A percentile compares a stretch with the other conserved stretches of the same genome.
phyloP scores from a whole-genome alignment of 495 filamentous ascomycete species.

The Xylaria longipes region DNA sequence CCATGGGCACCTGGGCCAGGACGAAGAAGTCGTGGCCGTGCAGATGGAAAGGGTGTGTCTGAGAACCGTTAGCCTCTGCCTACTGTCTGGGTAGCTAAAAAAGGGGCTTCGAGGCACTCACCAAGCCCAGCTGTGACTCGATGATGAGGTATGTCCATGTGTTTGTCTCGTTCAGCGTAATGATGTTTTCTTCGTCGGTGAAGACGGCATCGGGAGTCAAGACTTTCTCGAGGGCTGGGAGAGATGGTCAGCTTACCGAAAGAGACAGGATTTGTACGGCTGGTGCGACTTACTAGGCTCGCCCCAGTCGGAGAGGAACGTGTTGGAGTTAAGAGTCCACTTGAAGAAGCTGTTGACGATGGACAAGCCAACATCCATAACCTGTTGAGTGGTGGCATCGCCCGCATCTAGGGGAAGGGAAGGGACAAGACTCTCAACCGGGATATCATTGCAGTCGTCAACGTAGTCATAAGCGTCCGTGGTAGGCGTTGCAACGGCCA shows the following conservation, averaged over 20 bases:
- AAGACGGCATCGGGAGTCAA: conserved; percentile 42
- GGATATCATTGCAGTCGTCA: conserved; percentile 51
- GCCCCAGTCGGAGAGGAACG: conserved; percentile 51
- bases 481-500: conserved; percentile 42
- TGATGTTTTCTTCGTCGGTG: conserved; percentile 41
- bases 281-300: conserved; percentile 38
- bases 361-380: conserved; percentile 39
- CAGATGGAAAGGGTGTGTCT: conserved; percentile 57
- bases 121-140: conserved; percentile 33
- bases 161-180: conserved; percentile 45
- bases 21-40: conserved; percentile 67
- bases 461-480: conserved; percentile 36
- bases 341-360: conserved; percentile 41
- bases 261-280: not conserved
- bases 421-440: conserved; percentile 48
- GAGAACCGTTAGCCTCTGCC: conserved; percentile 28
- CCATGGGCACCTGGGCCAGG: conserved; percentile 48
- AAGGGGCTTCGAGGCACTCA: conserved; percentile 22
- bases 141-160: conserved; percentile 52
- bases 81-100: conserved; percentile 23
- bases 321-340: conserved; percentile 51
- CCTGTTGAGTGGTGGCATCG: conserved; percentile 27
- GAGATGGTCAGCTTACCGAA: not conserved
- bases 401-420: conserved; percentile 47
- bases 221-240: conserved; percentile 45